These are phyloP conservation scores for Helotiales sp. DNA, from an alignment of 2,329 filamentous ascomycete genomes.

Conservation along the genomic window DNA sequence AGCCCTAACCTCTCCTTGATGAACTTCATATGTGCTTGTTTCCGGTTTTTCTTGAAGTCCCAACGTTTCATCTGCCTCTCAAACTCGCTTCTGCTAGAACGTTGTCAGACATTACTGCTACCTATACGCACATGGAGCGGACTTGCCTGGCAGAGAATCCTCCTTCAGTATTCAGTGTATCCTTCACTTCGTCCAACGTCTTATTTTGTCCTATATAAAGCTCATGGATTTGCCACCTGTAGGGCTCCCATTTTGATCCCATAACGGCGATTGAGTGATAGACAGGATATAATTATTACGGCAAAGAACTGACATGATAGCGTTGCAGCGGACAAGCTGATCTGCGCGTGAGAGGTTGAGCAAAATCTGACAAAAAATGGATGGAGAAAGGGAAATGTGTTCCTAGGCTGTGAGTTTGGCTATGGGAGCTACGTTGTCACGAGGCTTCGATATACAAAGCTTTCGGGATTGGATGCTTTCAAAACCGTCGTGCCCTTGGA, in stretches of 20 bases:
- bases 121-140: background rate
- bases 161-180: background rate
- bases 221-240: background rate
- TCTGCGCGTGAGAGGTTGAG: too few relatives aligned
- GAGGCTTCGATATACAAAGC: too few relatives aligned
- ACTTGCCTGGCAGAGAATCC: background rate
- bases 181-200: background rate
- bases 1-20: background rate
- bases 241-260: background rate
- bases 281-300: too few relatives aligned
- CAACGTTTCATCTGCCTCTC: conserved; percentile 4
- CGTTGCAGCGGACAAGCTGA: too few relatives aligned
- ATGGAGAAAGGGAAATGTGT: too few relatives aligned
- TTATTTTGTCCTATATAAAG: background rate
- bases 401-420: too few relatives aligned
- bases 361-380: too few relatives aligned
- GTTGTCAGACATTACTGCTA: background rate
- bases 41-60: background rate
- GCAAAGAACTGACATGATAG: too few relatives aligned
- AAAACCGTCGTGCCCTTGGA: too few relatives aligned
- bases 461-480: too few relatives aligned
- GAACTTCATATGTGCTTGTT: background rate
- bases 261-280: too few relatives aligned
- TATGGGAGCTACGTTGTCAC: too few relatives aligned
- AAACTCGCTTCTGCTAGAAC: background rate